phyloP scores from a whole-genome alignment of 106 monocot genomes.

The Allium sativum region DNA sequence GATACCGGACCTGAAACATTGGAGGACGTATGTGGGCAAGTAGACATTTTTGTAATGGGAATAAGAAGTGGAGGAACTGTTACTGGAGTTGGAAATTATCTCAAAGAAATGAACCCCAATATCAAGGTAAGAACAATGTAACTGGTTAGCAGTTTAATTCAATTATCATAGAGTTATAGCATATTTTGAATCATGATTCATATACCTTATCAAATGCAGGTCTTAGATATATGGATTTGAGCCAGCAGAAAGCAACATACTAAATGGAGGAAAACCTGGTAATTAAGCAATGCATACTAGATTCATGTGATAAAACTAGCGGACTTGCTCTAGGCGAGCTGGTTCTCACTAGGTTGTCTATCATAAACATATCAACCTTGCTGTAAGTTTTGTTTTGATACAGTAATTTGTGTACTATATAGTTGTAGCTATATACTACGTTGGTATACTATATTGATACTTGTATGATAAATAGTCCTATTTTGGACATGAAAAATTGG shows the following conservation, averaged over 20 bases:
- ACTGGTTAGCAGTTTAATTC: not conserved
- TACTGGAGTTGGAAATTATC: not conserved
- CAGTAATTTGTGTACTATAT: no score
- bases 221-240: not conserved
- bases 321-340: no score
- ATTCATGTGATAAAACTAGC: no score
- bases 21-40: no score
- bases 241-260: not conserved
- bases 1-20: no score
- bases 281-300: not conserved
- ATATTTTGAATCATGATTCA: not conserved
- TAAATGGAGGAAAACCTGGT: slow-evolving; percentile 1
- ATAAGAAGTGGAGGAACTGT: not conserved
- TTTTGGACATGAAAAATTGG: no score
- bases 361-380: no score
- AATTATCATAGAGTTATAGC: not conserved
- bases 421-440: no score
- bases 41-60: not conserved
- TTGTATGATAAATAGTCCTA: no score
- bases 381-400: no score
- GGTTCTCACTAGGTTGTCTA: no score
- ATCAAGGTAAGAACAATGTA: not conserved
- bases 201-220: not conserved
- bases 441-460: no score
- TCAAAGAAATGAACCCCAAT: not conserved